Conservation (phyloP, 805 yeast genomes). For the Candida maltosa region DNA sequence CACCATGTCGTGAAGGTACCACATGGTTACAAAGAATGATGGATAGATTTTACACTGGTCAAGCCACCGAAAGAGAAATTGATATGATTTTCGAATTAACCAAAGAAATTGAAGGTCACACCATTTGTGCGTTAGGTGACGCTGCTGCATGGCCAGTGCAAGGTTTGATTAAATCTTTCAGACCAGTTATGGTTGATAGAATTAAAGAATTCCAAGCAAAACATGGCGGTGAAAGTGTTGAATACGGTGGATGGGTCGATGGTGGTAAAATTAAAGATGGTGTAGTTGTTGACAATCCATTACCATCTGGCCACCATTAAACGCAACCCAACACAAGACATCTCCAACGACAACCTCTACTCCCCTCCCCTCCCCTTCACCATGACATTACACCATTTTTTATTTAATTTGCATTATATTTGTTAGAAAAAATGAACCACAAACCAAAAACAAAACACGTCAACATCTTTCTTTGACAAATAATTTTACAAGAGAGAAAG, state of each 20-base stretch:
- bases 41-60: slow-evolving; percentile 78
- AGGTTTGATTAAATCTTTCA: slow-evolving; percentile 80
- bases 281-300: slow-evolving; percentile 56
- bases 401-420: too few species aligned
- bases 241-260: slow-evolving; percentile 78
- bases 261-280: slow-evolving; percentile 61
- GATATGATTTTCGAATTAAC: slow-evolving; percentile 83
- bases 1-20: slow-evolving; percentile 93
- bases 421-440: too few species aligned
- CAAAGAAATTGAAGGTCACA: slow-evolving; percentile 86
- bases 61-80: slow-evolving; percentile 76
- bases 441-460: too few species aligned
- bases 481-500: too few species aligned
- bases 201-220: slow-evolving; percentile 57
- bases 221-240: slow-evolving; percentile 41
- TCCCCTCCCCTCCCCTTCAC: too few species aligned
- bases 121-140: slow-evolving; percentile 89
- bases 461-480: too few species aligned
- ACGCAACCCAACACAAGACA: too few species aligned
- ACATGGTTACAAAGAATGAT: slow-evolving; percentile 81
- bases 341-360: too few species aligned
- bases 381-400: too few species aligned
- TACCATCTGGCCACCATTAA: slow-evolving; percentile 45
- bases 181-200: slow-evolving; percentile 78
- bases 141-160: slow-evolving; percentile 95